Evolutionary conservation across 2,329 filamentous ascomycete species (phyloP).

Genomic region (Fusarium multiceps): DNA sequence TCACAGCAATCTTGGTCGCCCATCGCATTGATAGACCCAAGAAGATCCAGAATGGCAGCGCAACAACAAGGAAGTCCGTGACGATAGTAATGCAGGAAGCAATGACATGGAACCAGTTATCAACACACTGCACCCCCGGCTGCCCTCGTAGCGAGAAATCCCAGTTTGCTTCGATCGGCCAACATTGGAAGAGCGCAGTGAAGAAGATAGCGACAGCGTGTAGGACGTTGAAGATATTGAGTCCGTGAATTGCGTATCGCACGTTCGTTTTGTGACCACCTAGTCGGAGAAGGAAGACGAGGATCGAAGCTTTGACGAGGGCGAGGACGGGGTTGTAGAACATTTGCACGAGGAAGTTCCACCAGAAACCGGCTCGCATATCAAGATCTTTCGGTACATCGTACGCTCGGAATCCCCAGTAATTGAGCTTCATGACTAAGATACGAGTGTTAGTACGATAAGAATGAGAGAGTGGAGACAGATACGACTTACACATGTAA

Average conservation of each 20-base stretch:
- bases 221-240: constrained; percentile 44
- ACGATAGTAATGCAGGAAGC: constrained; percentile 54
- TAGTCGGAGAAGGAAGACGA: constrained; percentile 58
- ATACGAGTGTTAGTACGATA: fast-evolving
- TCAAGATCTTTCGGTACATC: constrained; percentile 40
- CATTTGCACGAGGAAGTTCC: constrained; percentile 55
- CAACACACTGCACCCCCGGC: constrained; percentile 49
- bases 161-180: constrained; percentile 52
- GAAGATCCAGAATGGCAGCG: constrained; percentile 56
- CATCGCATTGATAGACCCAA: constrained; percentile 53
- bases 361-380: constrained; percentile 43
- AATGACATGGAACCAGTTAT: constrained; percentile 49
- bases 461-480: fast-evolving
- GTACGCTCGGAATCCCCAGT: constrained; percentile 46
- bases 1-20: constrained; percentile 53
- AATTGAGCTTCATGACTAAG: constrained; percentile 49
- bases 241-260: constrained; percentile 24
- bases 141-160: constrained; percentile 37
- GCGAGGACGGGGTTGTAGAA: constrained; percentile 59
- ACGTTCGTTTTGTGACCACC: constrained; percentile 51
- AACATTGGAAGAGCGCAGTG: constrained; percentile 55
- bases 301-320: constrained; percentile 58
- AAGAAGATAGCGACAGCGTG: constrained; percentile 53
- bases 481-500: constrained; percentile 27
- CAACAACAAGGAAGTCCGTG: constrained; percentile 55